Evolutionary conservation across 2,329 filamentous ascomycete genomes (phyloP).

Genomic region (Sporothrix phasma): DNA sequence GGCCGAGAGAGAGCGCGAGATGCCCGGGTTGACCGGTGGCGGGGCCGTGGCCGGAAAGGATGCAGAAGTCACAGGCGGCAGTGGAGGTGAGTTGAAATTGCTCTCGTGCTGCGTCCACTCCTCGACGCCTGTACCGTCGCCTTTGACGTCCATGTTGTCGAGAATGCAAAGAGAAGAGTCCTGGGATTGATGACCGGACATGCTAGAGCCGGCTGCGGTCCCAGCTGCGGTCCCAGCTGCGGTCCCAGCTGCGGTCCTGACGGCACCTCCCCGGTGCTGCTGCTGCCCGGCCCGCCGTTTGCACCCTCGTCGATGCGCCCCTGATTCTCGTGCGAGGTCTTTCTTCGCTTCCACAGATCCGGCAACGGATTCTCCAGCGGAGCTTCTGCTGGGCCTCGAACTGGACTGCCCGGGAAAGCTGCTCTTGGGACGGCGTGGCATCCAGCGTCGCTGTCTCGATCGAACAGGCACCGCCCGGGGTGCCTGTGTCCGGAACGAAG

Average conservation of each 20-base stretch:
- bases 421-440: neutral
- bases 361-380: neutral
- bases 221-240: neutral
- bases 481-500: neutral
- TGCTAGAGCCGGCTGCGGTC: neutral
- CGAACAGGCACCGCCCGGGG: neutral
- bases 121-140: neutral
- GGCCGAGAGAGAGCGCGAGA: neutral
- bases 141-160: slow-evolving; percentile 14
- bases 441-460: slow-evolving; percentile 1
- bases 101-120: slow-evolving; percentile 11
- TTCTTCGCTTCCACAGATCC: neutral
- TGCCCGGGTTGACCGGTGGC: neutral
- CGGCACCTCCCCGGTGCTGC: neutral
- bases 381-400: neutral
- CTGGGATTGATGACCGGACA: neutral
- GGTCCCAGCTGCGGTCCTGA: neutral
- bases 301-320: no score
- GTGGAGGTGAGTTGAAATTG: neutral
- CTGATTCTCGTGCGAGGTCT: neutral
- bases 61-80: neutral
- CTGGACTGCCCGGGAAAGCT: neutral
- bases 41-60: neutral
- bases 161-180: neutral
- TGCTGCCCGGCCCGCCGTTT: neutral